phyloP scores from a whole-genome alignment of 2,329 filamentous ascomycete genomes.

The Magnaporthiopsis poae region DNA sequence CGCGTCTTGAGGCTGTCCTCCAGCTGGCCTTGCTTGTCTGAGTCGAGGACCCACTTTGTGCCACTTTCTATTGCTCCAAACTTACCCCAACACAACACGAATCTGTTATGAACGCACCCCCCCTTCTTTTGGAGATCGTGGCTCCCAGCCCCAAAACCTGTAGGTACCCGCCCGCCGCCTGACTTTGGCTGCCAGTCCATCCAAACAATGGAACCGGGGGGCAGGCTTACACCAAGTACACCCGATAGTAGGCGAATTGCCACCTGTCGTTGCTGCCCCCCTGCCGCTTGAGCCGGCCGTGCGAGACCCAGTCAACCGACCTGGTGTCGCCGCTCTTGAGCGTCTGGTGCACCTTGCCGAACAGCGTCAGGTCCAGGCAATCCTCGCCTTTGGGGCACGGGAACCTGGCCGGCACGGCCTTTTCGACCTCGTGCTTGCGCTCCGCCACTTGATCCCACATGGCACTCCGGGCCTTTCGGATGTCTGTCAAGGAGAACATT shows the following conservation, averaged over 20 bases:
- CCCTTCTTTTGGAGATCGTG: too few species aligned
- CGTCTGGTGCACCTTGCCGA: constrained; percentile 16
- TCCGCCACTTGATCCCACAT: constrained; percentile 35
- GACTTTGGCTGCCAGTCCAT: too few species aligned
- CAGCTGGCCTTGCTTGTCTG: neutral
- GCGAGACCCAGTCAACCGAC: neutral
- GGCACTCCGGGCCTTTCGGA: constrained; percentile 27
- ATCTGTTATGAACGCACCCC: too few species aligned
- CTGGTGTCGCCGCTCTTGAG: neutral
- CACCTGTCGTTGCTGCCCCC: neutral
- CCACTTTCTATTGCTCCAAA: neutral
- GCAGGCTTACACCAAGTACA: neutral
- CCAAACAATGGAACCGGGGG: too few species aligned
- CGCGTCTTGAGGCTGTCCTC: neutral
- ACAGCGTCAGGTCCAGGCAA: constrained; percentile 25
- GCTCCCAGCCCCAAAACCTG: neutral
- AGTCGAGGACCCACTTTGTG: neutral
- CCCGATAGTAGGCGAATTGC: neutral
- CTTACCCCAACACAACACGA: neutral
- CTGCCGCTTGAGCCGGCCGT: neutral
- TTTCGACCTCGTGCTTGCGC: constrained; percentile 30
- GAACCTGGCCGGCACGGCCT: constrained; percentile 33
- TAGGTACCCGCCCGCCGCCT: neutral
- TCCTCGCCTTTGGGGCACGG: constrained; percentile 9
- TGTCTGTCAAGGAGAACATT: constrained; percentile 22